Base-by-base conservation (phyloP, 805 yeast genomes). In the Kuraishia molischiana region DNA sequence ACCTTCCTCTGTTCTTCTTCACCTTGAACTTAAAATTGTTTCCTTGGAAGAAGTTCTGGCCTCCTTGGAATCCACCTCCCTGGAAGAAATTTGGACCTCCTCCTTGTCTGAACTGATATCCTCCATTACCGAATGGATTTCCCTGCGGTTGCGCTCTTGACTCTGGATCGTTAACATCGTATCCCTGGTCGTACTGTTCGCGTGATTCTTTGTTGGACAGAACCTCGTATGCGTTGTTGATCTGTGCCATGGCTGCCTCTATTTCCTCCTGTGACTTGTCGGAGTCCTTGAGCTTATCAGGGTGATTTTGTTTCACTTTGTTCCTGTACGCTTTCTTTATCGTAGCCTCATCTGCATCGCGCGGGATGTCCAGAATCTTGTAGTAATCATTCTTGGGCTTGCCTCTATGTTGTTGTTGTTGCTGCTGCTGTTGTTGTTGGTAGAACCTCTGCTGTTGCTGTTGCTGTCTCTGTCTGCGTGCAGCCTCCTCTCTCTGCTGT, bases 191-290 rank as follows among this genome's bases (percentile, higher is more conserved):
- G 50, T 83, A 90, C 35, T 77, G 71, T 35, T 64, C 72, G 42
- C 78, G 70, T 41, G 72, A 62, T 33, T 77, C 81, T 2, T 74
- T 73, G 46, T 82, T 76, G 8, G 87, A 73, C 28, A 90, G 64
- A 2, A 81, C 79, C 54, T 90, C 97, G 57, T 92, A 87, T 0
- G 98, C 97, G 52, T 82, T 85, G 58, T 90, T 92, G 44, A 90
- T 85, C 39, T 82, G 87, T 34, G 94, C 85, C 90, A 90, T 92
- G 49, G 83, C 85, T 36, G 64, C 65, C 58, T 87, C 95, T 29
- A 81, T 80, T 41, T 81, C 72, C 26, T 79, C 85, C 20, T 74
- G 69, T 43, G 75, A 75, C 36, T 68, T 59, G 15, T 64, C 65
- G 31, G 64, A 56, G 34, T 52, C 53, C 50, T 77, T 78, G 53